Evolutionary conservation across 2,329 filamentous ascomycete species (phyloP).

Genomic region (Phoma herbarum): DNA sequence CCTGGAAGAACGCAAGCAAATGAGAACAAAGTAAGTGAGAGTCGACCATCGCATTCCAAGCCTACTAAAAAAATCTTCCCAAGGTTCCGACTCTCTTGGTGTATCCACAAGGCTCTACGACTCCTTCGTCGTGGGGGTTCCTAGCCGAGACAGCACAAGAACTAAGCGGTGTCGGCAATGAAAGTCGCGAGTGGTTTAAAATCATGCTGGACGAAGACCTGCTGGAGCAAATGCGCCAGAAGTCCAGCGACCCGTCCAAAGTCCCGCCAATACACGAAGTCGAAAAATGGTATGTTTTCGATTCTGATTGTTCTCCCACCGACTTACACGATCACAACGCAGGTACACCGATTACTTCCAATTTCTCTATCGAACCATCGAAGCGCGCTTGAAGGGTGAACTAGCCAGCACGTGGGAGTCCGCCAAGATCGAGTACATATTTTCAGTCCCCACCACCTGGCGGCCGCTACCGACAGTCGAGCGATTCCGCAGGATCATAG

Average conservation of each 20-base stretch:
- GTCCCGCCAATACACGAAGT: constrained; percentile 55
- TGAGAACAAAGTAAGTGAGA: constrained; percentile 58
- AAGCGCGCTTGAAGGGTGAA: constrained; percentile 50
- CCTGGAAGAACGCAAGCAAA: constrained; percentile 62
- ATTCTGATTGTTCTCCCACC: not conserved
- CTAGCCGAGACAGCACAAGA: constrained; percentile 55
- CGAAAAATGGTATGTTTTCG: constrained; percentile 42
- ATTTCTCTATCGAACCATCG: constrained; percentile 60
- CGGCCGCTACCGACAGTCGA: constrained; percentile 60
- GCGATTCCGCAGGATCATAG: constrained; percentile 59
- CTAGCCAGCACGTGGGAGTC: constrained; percentile 51
- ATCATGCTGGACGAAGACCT: constrained; percentile 59
- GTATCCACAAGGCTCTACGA: constrained; percentile 47
- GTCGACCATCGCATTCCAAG: fast-evolving
- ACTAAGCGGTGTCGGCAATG: constrained; percentile 51
- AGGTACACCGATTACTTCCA: constrained; percentile 59
- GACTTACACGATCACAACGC: constrained; percentile 50
- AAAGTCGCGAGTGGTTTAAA: constrained; percentile 64
- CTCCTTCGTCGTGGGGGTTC: constrained; percentile 63
- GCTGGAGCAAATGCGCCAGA: constrained; percentile 33
- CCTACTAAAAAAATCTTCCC: not conserved
- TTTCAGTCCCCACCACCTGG: constrained; percentile 68
- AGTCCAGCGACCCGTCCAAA: constrained; percentile 16
- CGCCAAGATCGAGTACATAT: constrained; percentile 62
- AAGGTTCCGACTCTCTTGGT: constrained; percentile 61